Base-by-base conservation (phyloP, 164 flowering plant genomes). In the Tinospora cordifolia region DNA sequence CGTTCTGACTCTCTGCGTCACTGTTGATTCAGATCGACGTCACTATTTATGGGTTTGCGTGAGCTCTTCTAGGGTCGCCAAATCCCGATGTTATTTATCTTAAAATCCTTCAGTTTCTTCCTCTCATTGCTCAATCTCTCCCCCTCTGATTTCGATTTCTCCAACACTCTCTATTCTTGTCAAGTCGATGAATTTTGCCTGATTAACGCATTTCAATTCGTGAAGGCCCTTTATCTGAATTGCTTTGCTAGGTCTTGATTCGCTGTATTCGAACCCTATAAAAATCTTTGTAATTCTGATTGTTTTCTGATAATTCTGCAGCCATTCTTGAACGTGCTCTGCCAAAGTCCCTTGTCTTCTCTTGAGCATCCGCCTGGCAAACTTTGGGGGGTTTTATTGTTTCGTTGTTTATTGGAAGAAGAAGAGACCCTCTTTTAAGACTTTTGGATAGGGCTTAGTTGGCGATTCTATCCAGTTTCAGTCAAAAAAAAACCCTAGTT, bases 1-100 rank as follows among this genome's bases (percentile, higher is more conserved):
- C 7, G 4, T 26, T 6, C 30, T 30, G 4, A 1, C 36, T 1
- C 36, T 30, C 40, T 66, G 3, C 25, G 10, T 24, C 68, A 25
- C 54, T 24, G 68, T 34, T 66, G 68, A 44, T 24, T 44, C 68
- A 66, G 68, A 41, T 12, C n/a, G 4, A 44, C 68, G 68, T 66
- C 68, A 66, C 54, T 0, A 0, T 24, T 21, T 44, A 51, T 40
- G 22, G 68, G 68, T 44, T 41, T 65, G 0, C 40, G 51, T 66
- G 41, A 41, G 41, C 25, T 8, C 12, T 25, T 41, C 34, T 9
- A 17, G 6, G 30, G 13, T 66, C 6, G 11, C 68, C 68, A 46
- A n/a, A 40, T 66, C 51, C 36, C 68, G 5, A 66, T 21, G 57
- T 40, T 19, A 25, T 24, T 59, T 0, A 9, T 27, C 65, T 27